Evolutionary conservation across 2,329 filamentous ascomycete genomes (phyloP).

Genomic region (Fusarium acutatum): DNA sequence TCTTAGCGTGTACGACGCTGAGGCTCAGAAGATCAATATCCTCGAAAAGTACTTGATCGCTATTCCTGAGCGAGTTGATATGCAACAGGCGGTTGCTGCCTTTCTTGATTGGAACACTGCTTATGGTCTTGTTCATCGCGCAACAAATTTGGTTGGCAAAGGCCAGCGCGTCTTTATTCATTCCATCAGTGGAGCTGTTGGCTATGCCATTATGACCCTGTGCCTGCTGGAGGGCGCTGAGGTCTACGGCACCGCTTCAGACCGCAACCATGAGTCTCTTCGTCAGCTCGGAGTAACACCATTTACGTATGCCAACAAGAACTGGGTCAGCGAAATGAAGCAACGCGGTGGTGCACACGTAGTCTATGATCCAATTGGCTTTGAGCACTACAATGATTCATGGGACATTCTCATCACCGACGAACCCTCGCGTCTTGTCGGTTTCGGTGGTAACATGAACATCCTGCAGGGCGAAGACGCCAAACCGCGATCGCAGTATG

Average conservation of each 20-base stretch:
- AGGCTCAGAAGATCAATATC: conserved; percentile 57
- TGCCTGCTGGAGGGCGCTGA: conserved; percentile 54
- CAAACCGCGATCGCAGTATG: conserved; percentile 46
- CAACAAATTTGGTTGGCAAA: conserved; percentile 48
- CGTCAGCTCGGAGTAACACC: conserved; percentile 50
- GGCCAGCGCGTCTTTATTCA: conserved; percentile 61
- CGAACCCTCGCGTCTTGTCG: conserved; percentile 51
- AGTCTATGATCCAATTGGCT: conserved; percentile 59
- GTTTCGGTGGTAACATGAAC: conserved; percentile 49
- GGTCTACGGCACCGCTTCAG: conserved; percentile 59
- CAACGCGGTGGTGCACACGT: conserved; percentile 55
- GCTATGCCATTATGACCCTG: conserved; percentile 53
- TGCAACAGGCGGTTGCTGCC: conserved; percentile 52
- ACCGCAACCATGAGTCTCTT: conserved; percentile 54
- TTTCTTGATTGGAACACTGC: conserved; percentile 57
- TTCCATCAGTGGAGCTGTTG: conserved; percentile 60
- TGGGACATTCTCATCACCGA: conserved; percentile 51
- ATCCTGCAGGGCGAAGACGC: conserved; percentile 39
- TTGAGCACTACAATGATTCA: conserved; percentile 60
- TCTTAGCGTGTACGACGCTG: conserved; percentile 52
- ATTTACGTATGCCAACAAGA: conserved; percentile 58
- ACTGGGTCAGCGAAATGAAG: conserved; percentile 58
- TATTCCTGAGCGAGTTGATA: conserved; percentile 52
- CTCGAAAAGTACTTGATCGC: conserved; percentile 55
- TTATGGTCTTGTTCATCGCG: conserved; percentile 48